Base-by-base conservation (phyloP, 148 eudicot species). In the Camellia japonica region DNA sequence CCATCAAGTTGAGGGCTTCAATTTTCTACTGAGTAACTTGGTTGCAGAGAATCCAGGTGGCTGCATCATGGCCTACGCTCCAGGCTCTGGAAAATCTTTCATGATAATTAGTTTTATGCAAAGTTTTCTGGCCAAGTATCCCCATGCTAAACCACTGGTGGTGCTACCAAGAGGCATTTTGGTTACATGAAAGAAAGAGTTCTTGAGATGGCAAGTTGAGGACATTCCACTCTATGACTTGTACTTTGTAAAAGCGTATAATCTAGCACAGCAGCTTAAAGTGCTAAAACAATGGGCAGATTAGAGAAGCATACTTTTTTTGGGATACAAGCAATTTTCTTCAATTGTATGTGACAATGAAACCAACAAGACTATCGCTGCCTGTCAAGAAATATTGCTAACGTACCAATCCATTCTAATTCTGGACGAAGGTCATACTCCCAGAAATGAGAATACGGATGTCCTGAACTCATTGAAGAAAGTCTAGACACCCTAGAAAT, bases 401-500 rank as follows among this genome's bases (percentile, higher is more conserved):
- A 81, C 74, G 73, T 71, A 70, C 62, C 98, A 97, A 1, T 80
- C 88, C 7, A 88, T 92, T 56, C 88, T 94, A 23, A 92, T 94
- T 49, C 76, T 92, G 81, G 98, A 94, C 73, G 98, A 94, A 82
- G 98, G 98, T 5, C 98, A 94, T 81, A 94, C 94, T 58, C 97
- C 98, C 2, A 82, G 98, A 82, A 94, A 92, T 71, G 92, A 91
- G 75, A 83, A 94, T 44, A 94, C 98, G 19, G 93, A 94, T 75
- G 86, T 91, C 30, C 67, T 94, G 61, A 87, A 88, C 78, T 86
- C 94, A 7, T 91, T 94, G 74, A 86, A 90, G 13, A 87, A 90
- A 66, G 90, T 94, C 9, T 89, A 91, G 83, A 94, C 97, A 52
- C 91, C 93, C 15, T 79, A 94, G 73, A 94, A 94, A 61, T 93